These are phyloP conservation scores for Metschnikowia amazonensis DNA, from an alignment of 805 yeast species.

Conservation along the genomic window DNA sequence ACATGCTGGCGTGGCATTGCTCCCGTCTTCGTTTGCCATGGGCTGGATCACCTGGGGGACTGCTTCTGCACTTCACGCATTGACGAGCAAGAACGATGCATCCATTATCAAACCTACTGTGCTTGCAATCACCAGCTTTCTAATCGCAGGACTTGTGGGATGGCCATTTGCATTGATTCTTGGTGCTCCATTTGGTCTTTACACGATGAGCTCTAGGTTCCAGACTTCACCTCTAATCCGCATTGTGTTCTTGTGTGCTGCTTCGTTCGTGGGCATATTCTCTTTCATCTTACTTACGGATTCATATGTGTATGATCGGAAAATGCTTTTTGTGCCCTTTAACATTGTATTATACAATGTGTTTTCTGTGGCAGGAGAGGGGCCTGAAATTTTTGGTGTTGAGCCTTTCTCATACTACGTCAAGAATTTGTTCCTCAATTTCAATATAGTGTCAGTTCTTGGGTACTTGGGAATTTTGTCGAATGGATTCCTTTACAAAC, in stretches of 20 bases:
- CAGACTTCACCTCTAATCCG: constrained; percentile 13
- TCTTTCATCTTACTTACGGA: constrained; percentile 45
- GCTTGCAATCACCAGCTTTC: constrained; percentile 32
- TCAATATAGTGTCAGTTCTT: constrained; percentile 51
- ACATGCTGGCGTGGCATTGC: constrained; percentile 80
- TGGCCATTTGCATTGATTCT: constrained; percentile 85
- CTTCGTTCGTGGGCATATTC: constrained; percentile 19
- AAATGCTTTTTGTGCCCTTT: constrained; percentile 64
- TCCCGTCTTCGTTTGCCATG: constrained; percentile 78
- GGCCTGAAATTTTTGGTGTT: constrained; percentile 87
- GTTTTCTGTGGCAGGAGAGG: constrained; percentile 59
- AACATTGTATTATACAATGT: constrained; percentile 86
- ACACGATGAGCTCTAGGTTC: constrained; percentile 19
- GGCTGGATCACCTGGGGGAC: constrained; percentile 44
- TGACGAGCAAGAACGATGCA: constrained; percentile 8
- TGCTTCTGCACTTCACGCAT: constrained; percentile 30
- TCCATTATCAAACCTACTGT: constrained; percentile 11
- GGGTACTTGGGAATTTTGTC: constrained; percentile 38
- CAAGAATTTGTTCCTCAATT: constrained; percentile 67
- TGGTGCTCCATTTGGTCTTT: constrained; percentile 55
- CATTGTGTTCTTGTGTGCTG: constrained; percentile 10
- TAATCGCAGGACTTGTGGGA: constrained; percentile 75
- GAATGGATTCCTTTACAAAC: constrained; percentile 17
- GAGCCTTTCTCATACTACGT: constrained; percentile 76
- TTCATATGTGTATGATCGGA: constrained; percentile 52